Evolutionary conservation across 2,329 filamentous ascomycete species (phyloP), one percentile per base, ranked within the genome.

Genomic region (Orbilia blumenaviensis): DNA sequence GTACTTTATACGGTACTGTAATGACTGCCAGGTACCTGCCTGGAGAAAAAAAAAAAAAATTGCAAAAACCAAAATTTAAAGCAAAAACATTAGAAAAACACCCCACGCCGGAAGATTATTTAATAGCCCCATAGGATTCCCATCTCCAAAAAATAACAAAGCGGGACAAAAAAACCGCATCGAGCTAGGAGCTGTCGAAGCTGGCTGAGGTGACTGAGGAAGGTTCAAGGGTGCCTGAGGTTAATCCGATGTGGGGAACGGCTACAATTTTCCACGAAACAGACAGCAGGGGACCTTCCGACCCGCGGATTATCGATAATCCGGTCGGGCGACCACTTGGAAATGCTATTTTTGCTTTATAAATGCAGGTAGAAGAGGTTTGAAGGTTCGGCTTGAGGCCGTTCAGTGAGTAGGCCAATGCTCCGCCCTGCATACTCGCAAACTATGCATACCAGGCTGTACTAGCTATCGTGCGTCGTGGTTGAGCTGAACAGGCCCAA

Each of bases 211-310:
- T 52, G 34, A 16, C 9, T 29, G 16, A 36, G n/a, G 27, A 62
- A 32, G 25, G 52, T 46, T 29, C 60, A 54, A 23, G 61, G 61
- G 29, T 44, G 12, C 32, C 38, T 32, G 32, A 68, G 71, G 71
- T 75, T 75, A 75, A 75, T 75, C 63, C 71, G 71, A 62, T 75
- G 71, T 75, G 71, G 71, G 54, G 71, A 67, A 75, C 71, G 71
- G 71, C 10, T n/a, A 41, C 63, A 75, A 75, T 75, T 75, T 75
- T 75, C 71, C 71, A 75, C 71, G 71, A 75, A 75, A 75, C 71
- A 75, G 38, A 75, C 36, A 23, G 63, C 71, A 50, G 61, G 71
- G 71, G 63, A 56, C 38, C 25, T 62, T 58, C 71, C 71, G 71
- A 64, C 21, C 18, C 8, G 36, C 69, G 71, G 71, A 75, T 60